Percentiles rank a stretch among this genome's conserved stretches.
These are phyloP conservation scores for Aureobasidium namibiae DNA, from an alignment of 2,329 filamentous ascomycete genomes.

Conservation along the genomic window DNA sequence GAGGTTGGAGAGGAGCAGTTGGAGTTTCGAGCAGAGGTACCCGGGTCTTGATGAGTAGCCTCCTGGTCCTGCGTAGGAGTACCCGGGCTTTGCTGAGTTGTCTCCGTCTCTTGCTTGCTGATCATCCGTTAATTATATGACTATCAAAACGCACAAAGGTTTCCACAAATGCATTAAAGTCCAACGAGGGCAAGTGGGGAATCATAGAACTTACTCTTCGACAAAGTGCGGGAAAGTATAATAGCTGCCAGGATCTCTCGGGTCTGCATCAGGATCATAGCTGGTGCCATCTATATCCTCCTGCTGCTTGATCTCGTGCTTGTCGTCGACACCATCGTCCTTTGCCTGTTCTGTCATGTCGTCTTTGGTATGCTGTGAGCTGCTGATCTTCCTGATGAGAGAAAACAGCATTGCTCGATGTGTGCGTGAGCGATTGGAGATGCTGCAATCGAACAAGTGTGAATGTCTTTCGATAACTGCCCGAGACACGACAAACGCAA, in stretches of 20 bases:
- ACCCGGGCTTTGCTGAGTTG: neutral
- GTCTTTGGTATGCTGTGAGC: neutral
- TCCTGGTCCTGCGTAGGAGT: neutral
- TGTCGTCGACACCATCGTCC: neutral
- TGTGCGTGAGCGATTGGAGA: neutral
- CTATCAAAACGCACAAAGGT: neutral
- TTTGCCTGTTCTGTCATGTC: neutral
- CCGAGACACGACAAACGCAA: neutral
- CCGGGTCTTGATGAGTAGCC: neutral
- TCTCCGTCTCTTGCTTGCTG: neutral
- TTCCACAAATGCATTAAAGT: neutral
- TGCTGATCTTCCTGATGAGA: conserved; percentile 5
- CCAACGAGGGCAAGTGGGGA: neutral
- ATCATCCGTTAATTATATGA: neutral
- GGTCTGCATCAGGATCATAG: neutral
- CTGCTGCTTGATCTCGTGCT: neutral
- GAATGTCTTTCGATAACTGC: neutral
- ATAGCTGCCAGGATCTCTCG: conserved; percentile 4
- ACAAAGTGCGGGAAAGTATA: conserved; percentile 1
- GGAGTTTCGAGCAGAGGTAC: neutral
- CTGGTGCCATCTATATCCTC: neutral
- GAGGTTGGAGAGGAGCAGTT: neutral
- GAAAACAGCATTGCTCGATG: neutral
- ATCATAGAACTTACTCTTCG: neutral
- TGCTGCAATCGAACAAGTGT: neutral